These are phyloP conservation scores for Insectozyma bohioensis DNA, from an alignment of 1,139 yeast genomes.

Conservation along the genomic window DNA sequence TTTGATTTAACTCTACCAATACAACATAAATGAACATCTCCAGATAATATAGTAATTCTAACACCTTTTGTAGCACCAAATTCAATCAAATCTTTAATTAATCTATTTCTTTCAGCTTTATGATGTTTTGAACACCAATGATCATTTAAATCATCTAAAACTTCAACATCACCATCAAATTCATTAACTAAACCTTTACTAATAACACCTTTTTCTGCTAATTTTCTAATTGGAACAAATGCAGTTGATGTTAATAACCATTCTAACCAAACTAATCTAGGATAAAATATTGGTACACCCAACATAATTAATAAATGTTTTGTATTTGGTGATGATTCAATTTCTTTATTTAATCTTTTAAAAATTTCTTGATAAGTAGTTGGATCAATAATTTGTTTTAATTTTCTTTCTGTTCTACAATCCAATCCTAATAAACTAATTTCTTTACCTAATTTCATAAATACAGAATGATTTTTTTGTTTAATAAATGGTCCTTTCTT, in stretches of 20 bases:
- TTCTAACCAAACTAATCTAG: slow-evolving; percentile 89
- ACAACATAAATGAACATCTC: slow-evolving; percentile 91
- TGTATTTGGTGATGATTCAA: slow-evolving; percentile 46
- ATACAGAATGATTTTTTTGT: slow-evolving; percentile 65
- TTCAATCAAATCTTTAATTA: slow-evolving; percentile 55
- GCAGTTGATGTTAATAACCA: slow-evolving; percentile 61
- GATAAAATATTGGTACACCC: slow-evolving; percentile 94
- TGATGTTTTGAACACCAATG: slow-evolving; percentile 95
- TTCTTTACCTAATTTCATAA: slow-evolving; percentile 70
- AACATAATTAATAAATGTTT: slow-evolving; percentile 79
- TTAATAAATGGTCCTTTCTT: slow-evolving; percentile 64
- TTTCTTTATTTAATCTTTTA: slow-evolving; percentile 55
- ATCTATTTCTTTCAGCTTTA: slow-evolving; percentile 68
- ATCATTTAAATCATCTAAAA: slow-evolving; percentile 88
- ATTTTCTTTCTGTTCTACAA: slow-evolving; percentile 86
- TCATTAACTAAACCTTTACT: slow-evolving; percentile 77
- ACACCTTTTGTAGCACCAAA: slow-evolving; percentile 65
- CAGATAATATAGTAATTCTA: slow-evolving; percentile 80
- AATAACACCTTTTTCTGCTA: slow-evolving; percentile 69
- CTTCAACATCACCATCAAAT: slow-evolving; percentile 87
- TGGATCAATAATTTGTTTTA: slow-evolving; percentile 54
- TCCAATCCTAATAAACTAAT: slow-evolving; percentile 78
- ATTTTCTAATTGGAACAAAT: slow-evolving; percentile 61
- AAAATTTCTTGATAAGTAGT: slow-evolving; percentile 64
- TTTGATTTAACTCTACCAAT: slow-evolving; percentile 74